Percentiles rank a stretch among this genome's conserved stretches.
Evolutionary conservation across 2,329 filamentous ascomycete species (phyloP).

Genomic region (Sclerotinia sclerotiorum): DNA sequence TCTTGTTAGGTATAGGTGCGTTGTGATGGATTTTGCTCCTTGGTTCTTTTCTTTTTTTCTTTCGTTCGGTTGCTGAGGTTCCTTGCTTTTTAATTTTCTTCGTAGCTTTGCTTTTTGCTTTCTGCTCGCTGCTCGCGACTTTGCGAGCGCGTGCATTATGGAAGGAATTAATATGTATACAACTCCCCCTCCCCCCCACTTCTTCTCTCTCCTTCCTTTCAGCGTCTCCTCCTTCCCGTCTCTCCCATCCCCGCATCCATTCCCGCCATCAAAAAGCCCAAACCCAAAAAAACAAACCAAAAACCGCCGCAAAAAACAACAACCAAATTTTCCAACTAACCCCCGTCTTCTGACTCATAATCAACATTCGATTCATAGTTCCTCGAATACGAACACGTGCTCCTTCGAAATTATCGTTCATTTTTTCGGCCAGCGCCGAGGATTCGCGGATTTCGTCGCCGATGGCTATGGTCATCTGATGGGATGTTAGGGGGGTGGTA

Average conservation of each 20-base stretch:
- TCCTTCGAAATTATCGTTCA: constrained; percentile 92
- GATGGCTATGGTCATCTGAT: constrained; percentile 83
- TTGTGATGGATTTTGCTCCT: too few species aligned
- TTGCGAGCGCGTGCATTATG: too few species aligned
- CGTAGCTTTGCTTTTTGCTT: too few species aligned
- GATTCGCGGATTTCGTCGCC: constrained; percentile 94
- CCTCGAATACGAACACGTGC: constrained; percentile 78
- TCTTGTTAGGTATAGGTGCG: too few species aligned
- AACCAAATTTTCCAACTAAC: constrained; percentile 96
- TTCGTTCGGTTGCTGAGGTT: neutral
- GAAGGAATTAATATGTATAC: too few species aligned
- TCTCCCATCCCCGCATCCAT: neutral
- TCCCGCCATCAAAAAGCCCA: constrained; percentile 67
- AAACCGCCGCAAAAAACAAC: constrained; percentile 80
- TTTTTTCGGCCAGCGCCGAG: constrained; percentile 83
- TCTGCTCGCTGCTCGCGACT: too few species aligned
- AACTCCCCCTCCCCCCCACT: neutral
- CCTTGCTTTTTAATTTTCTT: too few species aligned
- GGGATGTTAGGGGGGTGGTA: neutral
- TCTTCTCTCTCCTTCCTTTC: neutral
- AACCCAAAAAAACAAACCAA: constrained; percentile 84
- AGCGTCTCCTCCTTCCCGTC: neutral
- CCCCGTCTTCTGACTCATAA: constrained; percentile 94
- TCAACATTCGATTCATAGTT: constrained; percentile 95
- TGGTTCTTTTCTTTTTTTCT: constrained; percentile 7